phyloP scores from a whole-genome alignment of 2,329 filamentous ascomycete genomes.

The Thelonectria blattea region DNA sequence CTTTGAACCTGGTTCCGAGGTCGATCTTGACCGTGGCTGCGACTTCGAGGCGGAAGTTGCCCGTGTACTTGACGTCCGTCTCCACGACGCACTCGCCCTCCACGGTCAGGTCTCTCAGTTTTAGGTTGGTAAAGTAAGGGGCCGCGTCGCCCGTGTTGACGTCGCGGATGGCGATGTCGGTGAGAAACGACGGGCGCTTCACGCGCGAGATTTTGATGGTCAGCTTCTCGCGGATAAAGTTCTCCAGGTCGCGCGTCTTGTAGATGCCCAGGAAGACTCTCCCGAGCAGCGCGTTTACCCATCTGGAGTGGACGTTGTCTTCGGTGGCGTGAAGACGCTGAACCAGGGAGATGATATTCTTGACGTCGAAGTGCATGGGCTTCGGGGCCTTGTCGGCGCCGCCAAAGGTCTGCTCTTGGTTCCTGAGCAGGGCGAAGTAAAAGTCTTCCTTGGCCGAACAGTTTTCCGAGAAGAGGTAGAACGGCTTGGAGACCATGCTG shows the following conservation, averaged over 20 bases:
- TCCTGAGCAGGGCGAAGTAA: conserved; percentile 89
- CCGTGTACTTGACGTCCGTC: conserved; percentile 85
- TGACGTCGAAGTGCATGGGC: conserved; percentile 79
- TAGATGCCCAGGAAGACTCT: conserved; percentile 88
- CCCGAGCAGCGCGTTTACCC: conserved; percentile 91
- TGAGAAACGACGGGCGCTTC: conserved; percentile 89
- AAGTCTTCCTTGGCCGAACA: conserved; percentile 98
- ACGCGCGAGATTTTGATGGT: conserved; percentile 96
- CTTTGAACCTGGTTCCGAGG: conserved; percentile 85
- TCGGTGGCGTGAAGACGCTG: conserved; percentile 91
- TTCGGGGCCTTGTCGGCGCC: conserved; percentile 64
- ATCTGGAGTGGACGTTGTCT: conserved; percentile 87
- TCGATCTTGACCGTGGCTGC: conserved; percentile 94
- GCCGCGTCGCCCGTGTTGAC: conserved; percentile 88
- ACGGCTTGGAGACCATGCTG: conserved; percentile 73
- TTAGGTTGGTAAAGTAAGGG: conserved; percentile 87
- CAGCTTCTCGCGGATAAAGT: conserved; percentile 81
- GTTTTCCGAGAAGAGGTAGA: conserved; percentile 94
- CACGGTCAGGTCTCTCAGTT: conserved; percentile 85
- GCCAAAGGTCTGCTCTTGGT: conserved; percentile 73
- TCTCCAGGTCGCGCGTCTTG: conserved; percentile 81
- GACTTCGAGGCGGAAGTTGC: conserved; percentile 88
- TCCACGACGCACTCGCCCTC: conserved; percentile 90
- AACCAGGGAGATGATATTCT: conserved; percentile 87
- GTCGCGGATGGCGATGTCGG: conserved; percentile 78